These are phyloP conservation scores for Parasitella parasitica DNA, from an alignment of 371 early-diverging fungal genomes.

Conservation along the genomic window DNA sequence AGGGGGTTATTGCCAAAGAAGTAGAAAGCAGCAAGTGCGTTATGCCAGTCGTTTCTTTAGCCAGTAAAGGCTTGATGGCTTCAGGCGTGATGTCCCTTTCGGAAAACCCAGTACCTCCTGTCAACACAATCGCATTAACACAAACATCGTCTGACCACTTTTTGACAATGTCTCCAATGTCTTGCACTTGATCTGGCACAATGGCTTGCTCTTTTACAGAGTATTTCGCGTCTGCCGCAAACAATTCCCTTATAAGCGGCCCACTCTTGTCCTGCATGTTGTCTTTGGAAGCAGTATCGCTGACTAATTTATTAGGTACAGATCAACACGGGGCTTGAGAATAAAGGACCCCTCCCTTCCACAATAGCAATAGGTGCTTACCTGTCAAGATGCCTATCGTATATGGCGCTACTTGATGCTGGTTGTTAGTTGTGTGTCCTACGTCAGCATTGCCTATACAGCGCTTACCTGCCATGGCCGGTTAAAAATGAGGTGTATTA, in stretches of 20 bases:
- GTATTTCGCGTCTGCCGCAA: constrained; percentile 34
- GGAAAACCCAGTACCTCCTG: constrained; percentile 95
- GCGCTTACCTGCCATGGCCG: background rate
- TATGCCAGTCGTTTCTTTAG: constrained; percentile 74
- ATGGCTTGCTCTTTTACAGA: constrained; percentile 32
- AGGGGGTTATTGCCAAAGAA: constrained; percentile 76
- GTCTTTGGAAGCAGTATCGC: constrained; percentile 62
- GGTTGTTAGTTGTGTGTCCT: background rate
- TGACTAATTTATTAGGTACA: too few species aligned
- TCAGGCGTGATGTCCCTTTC: constrained; percentile 88
- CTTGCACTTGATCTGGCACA: constrained; percentile 54
- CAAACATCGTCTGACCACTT: constrained; percentile 50
- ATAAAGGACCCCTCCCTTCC: background rate
- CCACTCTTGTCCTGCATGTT: constrained; percentile 63
- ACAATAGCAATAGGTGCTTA: background rate
- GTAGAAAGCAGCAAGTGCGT: constrained; percentile 70
- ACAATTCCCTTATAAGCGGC: constrained; percentile 46
- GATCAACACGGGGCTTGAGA: too few species aligned
- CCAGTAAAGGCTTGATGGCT: constrained; percentile 74
- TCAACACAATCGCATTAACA: constrained; percentile 73
- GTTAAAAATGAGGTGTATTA: too few species aligned
- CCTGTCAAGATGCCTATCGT: constrained; percentile 15
- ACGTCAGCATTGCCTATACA: background rate
- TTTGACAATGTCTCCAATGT: constrained; percentile 52
- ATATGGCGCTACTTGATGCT: background rate